Percentiles rank a stretch among this genome's conserved stretches.
These are phyloP conservation scores for Verticillium alfalfae DNA, from an alignment of 2,329 filamentous ascomycete species.

Conservation along the genomic window DNA sequence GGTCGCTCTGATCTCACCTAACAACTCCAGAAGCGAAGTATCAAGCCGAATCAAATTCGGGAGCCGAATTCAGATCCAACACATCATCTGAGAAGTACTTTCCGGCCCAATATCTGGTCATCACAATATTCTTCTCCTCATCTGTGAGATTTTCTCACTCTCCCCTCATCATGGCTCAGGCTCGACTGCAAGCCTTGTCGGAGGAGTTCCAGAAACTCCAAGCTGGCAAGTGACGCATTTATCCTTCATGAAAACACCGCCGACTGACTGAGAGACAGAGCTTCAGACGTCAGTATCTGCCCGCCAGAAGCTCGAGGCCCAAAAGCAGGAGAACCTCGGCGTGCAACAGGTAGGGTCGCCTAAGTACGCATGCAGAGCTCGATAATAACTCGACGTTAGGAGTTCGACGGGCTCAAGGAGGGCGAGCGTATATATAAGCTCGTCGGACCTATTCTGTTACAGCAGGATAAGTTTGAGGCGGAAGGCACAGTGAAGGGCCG, in stretches of 20 bases:
- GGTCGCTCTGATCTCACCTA: neutral
- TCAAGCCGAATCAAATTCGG: neutral
- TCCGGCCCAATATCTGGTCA: neutral
- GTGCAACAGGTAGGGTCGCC: constrained; percentile 64
- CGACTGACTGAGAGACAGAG: constrained; percentile 45
- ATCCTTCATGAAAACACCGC: neutral
- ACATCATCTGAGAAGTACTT: neutral
- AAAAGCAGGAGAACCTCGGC: constrained; percentile 85
- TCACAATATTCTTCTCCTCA: neutral
- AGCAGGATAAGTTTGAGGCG: constrained; percentile 90
- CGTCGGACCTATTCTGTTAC: constrained; percentile 84
- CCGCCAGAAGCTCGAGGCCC: constrained; percentile 86
- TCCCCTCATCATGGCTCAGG: constrained; percentile 59
- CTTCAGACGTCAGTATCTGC: constrained; percentile 71
- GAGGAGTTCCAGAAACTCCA: constrained; percentile 87
- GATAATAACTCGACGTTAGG: constrained; percentile 39
- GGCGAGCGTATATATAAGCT: constrained; percentile 94
- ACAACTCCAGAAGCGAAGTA: neutral
- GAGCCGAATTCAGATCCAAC: neutral
- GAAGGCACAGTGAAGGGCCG: constrained; percentile 86
- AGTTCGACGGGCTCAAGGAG: constrained; percentile 74
- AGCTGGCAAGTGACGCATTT: constrained; percentile 52
- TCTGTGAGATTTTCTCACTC: neutral
- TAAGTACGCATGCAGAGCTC: neutral
- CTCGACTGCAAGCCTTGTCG: constrained; percentile 72